These are phyloP conservation scores for Penicillium verhagenii DNA, from an alignment of 495 filamentous ascomycete genomes.

Conservation along the genomic window DNA sequence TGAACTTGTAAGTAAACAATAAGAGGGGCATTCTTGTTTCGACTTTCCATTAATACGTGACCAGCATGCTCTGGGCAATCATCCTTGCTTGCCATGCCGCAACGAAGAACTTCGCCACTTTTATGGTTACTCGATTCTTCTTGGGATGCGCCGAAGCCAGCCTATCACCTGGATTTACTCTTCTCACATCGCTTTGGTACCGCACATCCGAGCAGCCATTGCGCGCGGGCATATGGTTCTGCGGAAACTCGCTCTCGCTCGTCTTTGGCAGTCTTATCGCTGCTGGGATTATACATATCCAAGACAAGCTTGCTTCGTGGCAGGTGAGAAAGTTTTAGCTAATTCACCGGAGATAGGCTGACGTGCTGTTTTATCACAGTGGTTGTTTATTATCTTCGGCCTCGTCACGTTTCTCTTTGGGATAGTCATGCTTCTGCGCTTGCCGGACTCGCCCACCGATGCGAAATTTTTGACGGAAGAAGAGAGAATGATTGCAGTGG, in stretches of 20 bases:
- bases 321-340: conserved; percentile 11
- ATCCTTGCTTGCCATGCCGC: conserved; percentile 50
- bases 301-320: conserved; percentile 16
- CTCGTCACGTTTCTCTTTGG: conserved; percentile 26
- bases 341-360: background rate
- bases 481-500: conserved; percentile 38
- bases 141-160: conserved; percentile 48
- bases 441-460: conserved; percentile 48
- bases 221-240: conserved; percentile 52
- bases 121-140: conserved; percentile 49
- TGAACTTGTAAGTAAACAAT: conserved; percentile 44
- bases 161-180: conserved; percentile 38
- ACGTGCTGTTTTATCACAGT: conserved; percentile 1
- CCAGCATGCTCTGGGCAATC: conserved; percentile 32
- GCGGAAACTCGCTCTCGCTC: conserved; percentile 23
- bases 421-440: conserved; percentile 35
- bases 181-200: conserved; percentile 39
- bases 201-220: conserved; percentile 50
- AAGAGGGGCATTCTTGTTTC: background rate
- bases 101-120: conserved; percentile 43
- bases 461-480: conserved; percentile 42
- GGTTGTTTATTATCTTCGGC: conserved; percentile 28
- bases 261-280: conserved; percentile 26
- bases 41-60: too few species aligned
- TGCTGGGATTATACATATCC: conserved; percentile 25